Evolutionary conservation across 164 flowering plant species (phyloP), one percentile per base, ranked within the genome.

Genomic region (Malania oleifera): DNA sequence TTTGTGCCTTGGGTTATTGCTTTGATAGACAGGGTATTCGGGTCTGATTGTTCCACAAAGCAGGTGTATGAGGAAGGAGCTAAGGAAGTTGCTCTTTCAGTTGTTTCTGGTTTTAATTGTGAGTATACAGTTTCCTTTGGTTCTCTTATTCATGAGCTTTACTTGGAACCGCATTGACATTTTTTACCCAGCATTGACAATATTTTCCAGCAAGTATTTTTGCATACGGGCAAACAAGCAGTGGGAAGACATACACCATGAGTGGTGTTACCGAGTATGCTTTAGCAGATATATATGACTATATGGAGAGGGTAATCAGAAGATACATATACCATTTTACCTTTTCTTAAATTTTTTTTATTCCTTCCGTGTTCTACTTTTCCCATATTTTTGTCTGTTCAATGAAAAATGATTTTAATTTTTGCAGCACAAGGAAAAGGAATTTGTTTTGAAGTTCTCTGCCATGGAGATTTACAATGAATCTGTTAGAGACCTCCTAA

Each of bases 231-330:
- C 99, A 90, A 70, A 93, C 99, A 52, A 87, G 97, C 79, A 93
- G 99, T 59, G 99, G 99, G 51, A 93, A 93, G 73, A 93, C 99
- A 46, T 91, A 80, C 78, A 93, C 99, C 17, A 93, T 93, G 96
- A 58, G 62, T 61, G 99, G 99, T 40, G 73, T 93, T 28, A 88
- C 96, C 8, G 84, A 86, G 58, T 70, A 63, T 62, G 73, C 96
- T 9, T 62, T 93, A 1, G 75, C 76, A 28, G 99, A 93, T 71
- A 81, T 93, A 55, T 93, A 74, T 73, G 73, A 76, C 47, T 80
- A 90, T 67, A 77, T 88, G 19, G 69, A 76, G 23, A 77, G 53
- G 86, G 99, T 93, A 70, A 64, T 23, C 43, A 18, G 4, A n/a
- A 9, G 1, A 38, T 14, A 12, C 4, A 12, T 15, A 7, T 55